A percentile compares a stretch with the other conserved stretches of the same genome.
These are phyloP conservation scores for Naganishia friedmannii DNA, from an alignment of 768 basidiomycete genomes.

Conservation along the genomic window DNA sequence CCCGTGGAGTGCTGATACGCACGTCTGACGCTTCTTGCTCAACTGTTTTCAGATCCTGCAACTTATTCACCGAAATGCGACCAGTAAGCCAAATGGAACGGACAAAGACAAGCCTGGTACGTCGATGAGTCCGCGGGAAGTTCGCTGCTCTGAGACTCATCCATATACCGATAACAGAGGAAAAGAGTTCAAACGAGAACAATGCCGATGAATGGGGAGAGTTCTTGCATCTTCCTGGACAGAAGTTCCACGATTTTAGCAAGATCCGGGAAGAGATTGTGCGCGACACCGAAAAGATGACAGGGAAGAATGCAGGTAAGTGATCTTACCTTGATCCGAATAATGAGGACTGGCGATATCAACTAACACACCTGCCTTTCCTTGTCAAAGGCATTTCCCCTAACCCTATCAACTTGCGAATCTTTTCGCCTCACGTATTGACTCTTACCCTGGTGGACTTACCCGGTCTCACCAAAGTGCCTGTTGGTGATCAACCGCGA, in stretches of 20 bases:
- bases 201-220: slow-evolving; percentile 98
- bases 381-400: slow-evolving; percentile 75
- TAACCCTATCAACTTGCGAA: slow-evolving; percentile 91
- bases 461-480: slow-evolving; percentile 88
- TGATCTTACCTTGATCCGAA: too few species aligned
- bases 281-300: slow-evolving; percentile 95
- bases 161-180: slow-evolving; percentile 53
- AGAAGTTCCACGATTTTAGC: slow-evolving; percentile 96
- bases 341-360: not conserved
- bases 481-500: slow-evolving; percentile 90
- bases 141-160: not conserved
- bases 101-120: slow-evolving; percentile 49
- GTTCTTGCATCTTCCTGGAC: slow-evolving; percentile 87
- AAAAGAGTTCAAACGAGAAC: slow-evolving; percentile 64
- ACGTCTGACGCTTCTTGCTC: not conserved
- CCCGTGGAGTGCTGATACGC: slow-evolving; percentile 15
- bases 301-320: slow-evolving; percentile 82
- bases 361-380: not conserved
- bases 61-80: slow-evolving; percentile 74
- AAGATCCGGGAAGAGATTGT: slow-evolving; percentile 96
- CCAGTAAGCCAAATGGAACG: slow-evolving; percentile 54
- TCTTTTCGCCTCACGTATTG: slow-evolving; percentile 94
- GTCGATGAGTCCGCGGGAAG: slow-evolving; percentile 35
- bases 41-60: slow-evolving; percentile 69
- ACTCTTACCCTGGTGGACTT: slow-evolving; percentile 97